Conservation (phyloP, 2,329 filamentous ascomycete genomes). For the Mariannaea sp. region DNA sequence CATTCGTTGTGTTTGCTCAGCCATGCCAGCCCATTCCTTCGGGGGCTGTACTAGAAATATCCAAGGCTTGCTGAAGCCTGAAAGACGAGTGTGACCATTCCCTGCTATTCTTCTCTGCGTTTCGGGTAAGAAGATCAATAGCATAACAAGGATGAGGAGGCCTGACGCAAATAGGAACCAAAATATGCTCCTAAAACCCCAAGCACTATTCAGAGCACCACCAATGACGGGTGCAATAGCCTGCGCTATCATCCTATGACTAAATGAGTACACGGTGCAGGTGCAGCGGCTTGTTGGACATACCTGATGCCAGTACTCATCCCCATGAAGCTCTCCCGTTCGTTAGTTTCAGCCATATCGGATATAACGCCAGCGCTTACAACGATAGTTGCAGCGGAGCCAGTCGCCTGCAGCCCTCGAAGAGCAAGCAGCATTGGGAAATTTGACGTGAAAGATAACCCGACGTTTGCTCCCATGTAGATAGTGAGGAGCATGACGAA, state of each 20-base stretch:
- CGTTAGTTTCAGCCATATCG: slow-evolving; percentile 35
- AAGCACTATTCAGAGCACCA: slow-evolving; percentile 7
- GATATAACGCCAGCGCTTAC: slow-evolving; percentile 46
- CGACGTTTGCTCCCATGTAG: slow-evolving; percentile 53
- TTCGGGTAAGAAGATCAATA: slow-evolving; percentile 10
- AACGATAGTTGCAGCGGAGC: slow-evolving; percentile 53
- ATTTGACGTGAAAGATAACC: slow-evolving; percentile 49
- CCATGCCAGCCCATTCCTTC: neutral
- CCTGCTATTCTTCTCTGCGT: slow-evolving; percentile 10
- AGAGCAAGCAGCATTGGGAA: slow-evolving; percentile 52
- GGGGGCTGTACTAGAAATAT: neutral
- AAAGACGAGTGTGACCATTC: slow-evolving; percentile 4
- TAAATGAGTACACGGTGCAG: neutral
- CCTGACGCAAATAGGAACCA: slow-evolving; percentile 7
- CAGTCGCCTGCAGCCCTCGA: slow-evolving; percentile 52
- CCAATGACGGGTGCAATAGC: slow-evolving; percentile 15
- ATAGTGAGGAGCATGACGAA: slow-evolving; percentile 52
- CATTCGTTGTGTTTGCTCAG: neutral
- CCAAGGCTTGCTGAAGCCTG: slow-evolving; percentile 11
- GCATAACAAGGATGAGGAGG: neutral
- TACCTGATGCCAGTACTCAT: slow-evolving; percentile 41
- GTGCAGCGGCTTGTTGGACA: neutral
- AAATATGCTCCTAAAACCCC: slow-evolving; percentile 15
- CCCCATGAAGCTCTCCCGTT: slow-evolving; percentile 38
- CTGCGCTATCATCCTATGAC: slow-evolving; percentile 3